phyloP scores from a whole-genome alignment of 2,329 filamentous ascomycete genomes.

The Raffaelea deltoideospora region DNA sequence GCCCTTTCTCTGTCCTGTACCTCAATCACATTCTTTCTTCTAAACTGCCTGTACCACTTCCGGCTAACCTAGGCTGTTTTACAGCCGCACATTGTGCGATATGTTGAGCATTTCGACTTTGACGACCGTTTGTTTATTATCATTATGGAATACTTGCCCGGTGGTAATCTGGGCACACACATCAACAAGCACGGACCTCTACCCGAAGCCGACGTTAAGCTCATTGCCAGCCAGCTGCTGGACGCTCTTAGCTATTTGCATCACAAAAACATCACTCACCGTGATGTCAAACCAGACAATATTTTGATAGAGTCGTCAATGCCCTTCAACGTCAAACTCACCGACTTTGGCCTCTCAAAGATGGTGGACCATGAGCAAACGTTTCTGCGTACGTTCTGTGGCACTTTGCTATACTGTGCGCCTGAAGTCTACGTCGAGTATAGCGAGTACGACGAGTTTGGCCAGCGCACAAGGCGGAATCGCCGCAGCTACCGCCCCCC shows the following conservation, averaged over 20 bases:
- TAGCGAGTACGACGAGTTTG: constrained; percentile 52
- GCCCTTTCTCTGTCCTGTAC: constrained; percentile 6
- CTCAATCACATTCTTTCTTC: neutral
- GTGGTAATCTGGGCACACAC: constrained; percentile 68
- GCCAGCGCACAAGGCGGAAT: constrained; percentile 45
- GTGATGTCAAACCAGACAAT: constrained; percentile 98
- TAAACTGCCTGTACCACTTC: neutral
- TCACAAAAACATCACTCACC: constrained; percentile 76
- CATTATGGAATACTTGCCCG: constrained; percentile 83
- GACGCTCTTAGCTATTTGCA: constrained; percentile 79
- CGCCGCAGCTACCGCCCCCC: constrained; percentile 40
- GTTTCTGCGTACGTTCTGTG: constrained; percentile 91
- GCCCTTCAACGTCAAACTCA: constrained; percentile 75
- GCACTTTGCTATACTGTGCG: constrained; percentile 87
- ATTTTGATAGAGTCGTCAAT: constrained; percentile 64
- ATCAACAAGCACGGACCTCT: constrained; percentile 48
- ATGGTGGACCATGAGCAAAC: constrained; percentile 82
- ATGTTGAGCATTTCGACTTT: constrained; percentile 77
- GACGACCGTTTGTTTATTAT: constrained; percentile 78
- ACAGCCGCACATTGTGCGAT: constrained; percentile 78
- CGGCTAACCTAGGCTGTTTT: neutral
- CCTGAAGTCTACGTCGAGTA: constrained; percentile 85
- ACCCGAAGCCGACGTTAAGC: constrained; percentile 51
- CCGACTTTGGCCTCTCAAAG: constrained; percentile 93
- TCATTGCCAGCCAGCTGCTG: constrained; percentile 62